Conservation (phyloP, 208 protist genomes). For the Phytomonas sp. region DNA sequence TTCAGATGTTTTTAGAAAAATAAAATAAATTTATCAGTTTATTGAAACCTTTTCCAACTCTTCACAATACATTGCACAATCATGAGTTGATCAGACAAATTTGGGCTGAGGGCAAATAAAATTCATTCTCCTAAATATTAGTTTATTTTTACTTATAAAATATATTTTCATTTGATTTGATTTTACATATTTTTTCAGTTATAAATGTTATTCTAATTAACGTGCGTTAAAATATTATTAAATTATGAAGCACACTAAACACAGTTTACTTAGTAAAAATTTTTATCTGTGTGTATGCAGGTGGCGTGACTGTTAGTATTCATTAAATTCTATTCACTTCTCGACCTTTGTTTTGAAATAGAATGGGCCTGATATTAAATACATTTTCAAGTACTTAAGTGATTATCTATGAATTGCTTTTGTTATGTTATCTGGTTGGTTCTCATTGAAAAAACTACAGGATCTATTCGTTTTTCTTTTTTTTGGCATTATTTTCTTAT, state of each 20-base stretch:
- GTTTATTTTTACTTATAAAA: too few species aligned
- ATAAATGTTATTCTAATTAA: too few species aligned
- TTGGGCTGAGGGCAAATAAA: too few species aligned
- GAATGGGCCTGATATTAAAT: neutral
- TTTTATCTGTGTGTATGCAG: neutral
- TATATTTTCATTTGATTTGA: too few species aligned
- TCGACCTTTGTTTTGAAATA: neutral
- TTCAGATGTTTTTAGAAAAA: too few species aligned
- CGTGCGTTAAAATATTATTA: too few species aligned
- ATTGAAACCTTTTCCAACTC: too few species aligned
- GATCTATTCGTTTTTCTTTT: slow-evolving; percentile 1
- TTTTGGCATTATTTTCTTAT: slow-evolving; percentile 4
- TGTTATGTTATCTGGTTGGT: neutral
- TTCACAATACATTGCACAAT: too few species aligned
- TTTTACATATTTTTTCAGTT: too few species aligned
- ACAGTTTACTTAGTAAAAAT: neutral
- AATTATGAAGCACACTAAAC: neutral
- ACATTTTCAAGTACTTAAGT: neutral
- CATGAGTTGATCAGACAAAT: too few species aligned
- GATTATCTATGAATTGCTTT: neutral
- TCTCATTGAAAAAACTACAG: neutral
- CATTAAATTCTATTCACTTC: neutral
- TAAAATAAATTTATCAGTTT: too few species aligned
- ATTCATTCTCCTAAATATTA: too few species aligned
- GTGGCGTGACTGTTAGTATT: neutral